A percentile compares a stretch with the other conserved stretches of the same genome.
Evolutionary conservation across 106 monocot species (phyloP).

Genomic region (Dendrobium huoshanense): DNA sequence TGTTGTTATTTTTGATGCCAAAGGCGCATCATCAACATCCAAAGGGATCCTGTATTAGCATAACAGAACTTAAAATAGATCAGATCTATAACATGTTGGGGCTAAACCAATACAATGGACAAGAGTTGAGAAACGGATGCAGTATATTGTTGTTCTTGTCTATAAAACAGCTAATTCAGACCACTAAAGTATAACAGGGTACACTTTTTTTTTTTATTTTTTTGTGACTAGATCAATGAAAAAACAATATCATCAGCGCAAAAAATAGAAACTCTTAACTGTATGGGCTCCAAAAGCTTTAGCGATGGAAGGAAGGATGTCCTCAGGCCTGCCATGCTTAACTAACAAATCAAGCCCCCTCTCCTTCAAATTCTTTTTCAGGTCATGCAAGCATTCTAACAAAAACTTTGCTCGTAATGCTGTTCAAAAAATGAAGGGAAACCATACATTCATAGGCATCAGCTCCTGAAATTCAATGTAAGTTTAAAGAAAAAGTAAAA

Average conservation of each 20-base stretch:
- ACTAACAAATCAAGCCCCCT: conserved; percentile 61
- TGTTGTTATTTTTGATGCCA: too few species aligned
- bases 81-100: too few species aligned
- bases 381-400: conserved; percentile 68
- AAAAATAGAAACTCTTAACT: conserved; percentile 27
- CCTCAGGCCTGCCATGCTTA: conserved; percentile 74
- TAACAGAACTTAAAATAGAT: not conserved
- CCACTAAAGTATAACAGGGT: not conserved
- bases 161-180: not conserved
- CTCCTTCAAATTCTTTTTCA: conserved; percentile 58
- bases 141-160: not conserved
- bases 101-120: too few species aligned
- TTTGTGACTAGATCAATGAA: not conserved
- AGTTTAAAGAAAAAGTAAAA: not conserved
- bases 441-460: not conserved
- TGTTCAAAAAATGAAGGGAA: conserved; percentile 12
- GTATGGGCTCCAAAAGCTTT: conserved; percentile 69
- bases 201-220: not conserved
- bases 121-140: too few species aligned
- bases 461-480: not conserved
- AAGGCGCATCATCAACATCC: not conserved
- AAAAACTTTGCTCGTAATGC: conserved; percentile 72
- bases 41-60: not conserved
- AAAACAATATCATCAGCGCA: not conserved
- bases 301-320: conserved; percentile 66